phyloP scores from a whole-genome alignment of 352 stramenopile genomes.

The Globisporangium paroecandrum region DNA sequence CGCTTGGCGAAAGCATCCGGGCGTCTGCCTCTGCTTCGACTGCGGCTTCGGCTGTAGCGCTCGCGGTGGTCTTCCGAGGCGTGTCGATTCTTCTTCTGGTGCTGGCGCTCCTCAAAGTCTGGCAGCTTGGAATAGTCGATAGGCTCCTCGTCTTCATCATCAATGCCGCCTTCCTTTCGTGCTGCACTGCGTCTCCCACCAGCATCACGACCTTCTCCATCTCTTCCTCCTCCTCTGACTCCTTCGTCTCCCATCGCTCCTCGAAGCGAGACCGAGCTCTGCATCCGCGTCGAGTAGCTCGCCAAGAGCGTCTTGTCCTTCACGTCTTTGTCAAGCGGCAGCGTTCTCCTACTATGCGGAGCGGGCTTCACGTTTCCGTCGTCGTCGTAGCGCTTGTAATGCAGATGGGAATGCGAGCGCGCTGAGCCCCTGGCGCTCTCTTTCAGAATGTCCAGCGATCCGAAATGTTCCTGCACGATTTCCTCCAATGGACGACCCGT shows the following conservation, averaged over 20 bases:
- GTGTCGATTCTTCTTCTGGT: neutral
- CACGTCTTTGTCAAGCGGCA: conserved; percentile 48
- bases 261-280: conserved; percentile 41
- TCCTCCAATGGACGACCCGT: conserved; percentile 55
- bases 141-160: conserved; percentile 44
- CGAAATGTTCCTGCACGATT: conserved; percentile 61
- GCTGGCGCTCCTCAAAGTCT: conserved; percentile 53
- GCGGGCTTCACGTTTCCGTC: conserved; percentile 14
- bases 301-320: conserved; percentile 60
- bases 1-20: conserved; percentile 14
- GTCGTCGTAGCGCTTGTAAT: conserved; percentile 54
- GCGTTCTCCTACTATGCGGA: conserved; percentile 12
- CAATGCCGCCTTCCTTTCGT: neutral
- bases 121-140: conserved; percentile 82
- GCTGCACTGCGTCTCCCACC: neutral
- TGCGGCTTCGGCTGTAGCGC: conserved; percentile 33
- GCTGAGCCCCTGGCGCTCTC: conserved; percentile 48
- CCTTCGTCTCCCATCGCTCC: conserved; percentile 19
- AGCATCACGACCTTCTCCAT: conserved; percentile 8
- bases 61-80: neutral
- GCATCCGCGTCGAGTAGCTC: conserved; percentile 60
- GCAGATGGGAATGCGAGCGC: conserved; percentile 50
- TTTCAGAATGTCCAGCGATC: conserved; percentile 49
- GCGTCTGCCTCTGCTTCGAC: conserved; percentile 26
- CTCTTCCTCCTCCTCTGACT: neutral